These are phyloP conservation scores for Saccharomyces hybrid DNA, from an alignment of 1,139 yeast genomes.

Conservation along the genomic window DNA sequence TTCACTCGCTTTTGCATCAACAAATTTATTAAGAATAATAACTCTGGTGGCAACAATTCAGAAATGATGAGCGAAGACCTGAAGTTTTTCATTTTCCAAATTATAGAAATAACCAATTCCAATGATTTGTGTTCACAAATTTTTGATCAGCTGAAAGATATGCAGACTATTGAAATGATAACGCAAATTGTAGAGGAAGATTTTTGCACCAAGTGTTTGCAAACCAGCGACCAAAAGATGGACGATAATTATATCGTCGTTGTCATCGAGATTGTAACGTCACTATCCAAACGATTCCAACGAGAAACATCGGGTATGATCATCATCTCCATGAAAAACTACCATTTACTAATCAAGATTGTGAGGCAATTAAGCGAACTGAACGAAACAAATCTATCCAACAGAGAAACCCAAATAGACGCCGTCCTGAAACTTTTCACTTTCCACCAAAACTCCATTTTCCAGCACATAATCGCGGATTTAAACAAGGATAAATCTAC, in stretches of 20 bases:
- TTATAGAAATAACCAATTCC: slow-evolving; percentile 17
- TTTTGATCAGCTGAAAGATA: slow-evolving; percentile 21
- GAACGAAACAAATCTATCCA: slow-evolving; percentile 9
- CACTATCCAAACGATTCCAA: slow-evolving; percentile 18
- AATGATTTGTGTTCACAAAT: slow-evolving; percentile 24
- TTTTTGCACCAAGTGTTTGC: slow-evolving; percentile 20
- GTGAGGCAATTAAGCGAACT: slow-evolving; percentile 12
- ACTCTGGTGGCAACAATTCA: neutral
- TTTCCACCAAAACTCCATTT: slow-evolving; percentile 26
- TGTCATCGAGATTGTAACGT: slow-evolving; percentile 21
- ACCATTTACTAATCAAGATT: slow-evolving; percentile 12
- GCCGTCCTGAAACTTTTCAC: slow-evolving; percentile 25
- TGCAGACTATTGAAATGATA: slow-evolving; percentile 10
- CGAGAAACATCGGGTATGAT: neutral
- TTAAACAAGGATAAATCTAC: slow-evolving; percentile 4
- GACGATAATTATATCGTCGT: slow-evolving; percentile 13
- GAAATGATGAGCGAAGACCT: slow-evolving; percentile 4
- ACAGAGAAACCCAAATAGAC: slow-evolving; percentile 16
- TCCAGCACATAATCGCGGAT: slow-evolving; percentile 18
- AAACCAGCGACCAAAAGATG: slow-evolving; percentile 5
- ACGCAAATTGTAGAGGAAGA: slow-evolving; percentile 22
- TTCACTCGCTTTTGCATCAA: slow-evolving; percentile 20
- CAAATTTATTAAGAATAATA: neutral
- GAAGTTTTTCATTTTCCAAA: slow-evolving; percentile 17
- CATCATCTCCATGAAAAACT: slow-evolving; percentile 4